A percentile compares a stretch with the other conserved stretches of the same genome.
These are phyloP conservation scores for Neoboletus subvelutipes DNA, from an alignment of 768 basidiomycete genomes.

Conservation along the genomic window DNA sequence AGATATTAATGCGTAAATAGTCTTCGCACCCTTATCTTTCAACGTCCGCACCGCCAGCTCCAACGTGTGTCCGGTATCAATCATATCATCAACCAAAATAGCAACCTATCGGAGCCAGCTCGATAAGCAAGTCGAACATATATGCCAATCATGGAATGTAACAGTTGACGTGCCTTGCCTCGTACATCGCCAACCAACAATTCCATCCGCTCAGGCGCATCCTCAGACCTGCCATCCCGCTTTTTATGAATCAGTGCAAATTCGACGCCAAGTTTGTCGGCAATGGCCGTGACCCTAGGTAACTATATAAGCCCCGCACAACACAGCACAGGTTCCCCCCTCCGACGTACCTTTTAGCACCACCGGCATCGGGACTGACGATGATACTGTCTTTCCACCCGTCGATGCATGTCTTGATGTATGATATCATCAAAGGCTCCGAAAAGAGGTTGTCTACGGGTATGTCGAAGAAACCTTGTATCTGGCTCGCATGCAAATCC, in stretches of 20 bases:
- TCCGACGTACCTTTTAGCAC: constrained; percentile 86
- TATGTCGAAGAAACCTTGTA: constrained; percentile 98
- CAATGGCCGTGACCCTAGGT: constrained; percentile 84
- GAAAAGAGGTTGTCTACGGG: constrained; percentile 98
- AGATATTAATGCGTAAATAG: constrained; percentile 85
- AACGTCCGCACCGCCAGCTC: constrained; percentile 82
- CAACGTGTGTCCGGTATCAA: constrained; percentile 92
- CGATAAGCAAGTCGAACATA: constrained; percentile 9
- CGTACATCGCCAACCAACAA: constrained; percentile 92
- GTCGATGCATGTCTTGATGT: constrained; percentile 83
- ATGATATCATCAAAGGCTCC: constrained; percentile 91
- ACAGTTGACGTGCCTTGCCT: constrained; percentile 60
- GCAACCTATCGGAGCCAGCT: constrained; percentile 55
- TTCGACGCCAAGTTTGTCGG: constrained; percentile 92
- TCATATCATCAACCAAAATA: constrained; percentile 98
- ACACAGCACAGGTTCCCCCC: background rate
- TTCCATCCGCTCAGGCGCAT: constrained; percentile 82
- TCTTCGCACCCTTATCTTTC: constrained; percentile 83
- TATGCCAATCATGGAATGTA: background rate
- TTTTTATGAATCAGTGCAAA: constrained; percentile 96
- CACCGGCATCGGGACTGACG: constrained; percentile 96
- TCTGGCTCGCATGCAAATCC: constrained; percentile 97
- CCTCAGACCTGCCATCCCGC: constrained; percentile 63
- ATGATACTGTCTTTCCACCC: constrained; percentile 89
- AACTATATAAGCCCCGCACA: constrained; percentile 1